Percentiles rank a stretch among this genome's conserved stretches.
phyloP scores from a whole-genome alignment of 768 basidiomycete genomes.

The Suillus brevipes region DNA sequence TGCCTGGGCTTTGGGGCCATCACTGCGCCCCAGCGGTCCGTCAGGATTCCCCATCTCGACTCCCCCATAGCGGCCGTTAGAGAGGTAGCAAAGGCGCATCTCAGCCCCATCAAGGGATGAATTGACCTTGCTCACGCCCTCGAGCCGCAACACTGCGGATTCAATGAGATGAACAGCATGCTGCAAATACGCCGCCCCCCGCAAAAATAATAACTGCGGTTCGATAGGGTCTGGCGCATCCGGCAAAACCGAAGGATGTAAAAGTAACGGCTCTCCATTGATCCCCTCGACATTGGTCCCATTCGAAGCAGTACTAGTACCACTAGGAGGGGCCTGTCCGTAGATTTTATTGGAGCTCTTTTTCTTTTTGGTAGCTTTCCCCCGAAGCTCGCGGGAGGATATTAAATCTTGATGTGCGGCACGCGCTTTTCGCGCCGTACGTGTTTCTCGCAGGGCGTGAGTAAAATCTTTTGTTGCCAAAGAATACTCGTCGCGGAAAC shows the following conservation, averaged over 20 bases:
- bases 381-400: conserved; percentile 36
- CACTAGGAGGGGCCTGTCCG: conserved; percentile 68
- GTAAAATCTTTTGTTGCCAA: conserved; percentile 82
- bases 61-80: conserved; percentile 78
- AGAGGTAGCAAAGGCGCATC: conserved; percentile 72
- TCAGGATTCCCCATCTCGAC: conserved; percentile 82
- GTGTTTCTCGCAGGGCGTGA: conserved; percentile 74
- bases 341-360: conserved; percentile 47
- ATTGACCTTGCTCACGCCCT: conserved; percentile 60
- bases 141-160: conserved; percentile 65
- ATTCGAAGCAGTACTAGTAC: conserved; percentile 54
- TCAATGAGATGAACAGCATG: conserved; percentile 78
- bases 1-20: conserved; percentile 59
- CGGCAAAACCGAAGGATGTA: conserved; percentile 75
- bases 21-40: conserved; percentile 65
- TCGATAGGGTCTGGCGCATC: conserved; percentile 88
- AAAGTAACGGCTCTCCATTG: conserved; percentile 49
- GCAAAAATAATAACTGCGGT: conserved; percentile 78
- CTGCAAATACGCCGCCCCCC: conserved; percentile 81
- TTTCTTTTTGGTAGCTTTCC: conserved; percentile 57
- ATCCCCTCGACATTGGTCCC: conserved; percentile 41
- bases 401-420: conserved; percentile 50
- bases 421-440: conserved; percentile 66
- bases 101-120: conserved; percentile 66
- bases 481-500: conserved; percentile 81